A percentile compares a stretch with the other conserved stretches of the same genome.
phyloP scores from a whole-genome alignment of 768 basidiomycete genomes.

The Pseudohyphozyma bogoriensis region DNA sequence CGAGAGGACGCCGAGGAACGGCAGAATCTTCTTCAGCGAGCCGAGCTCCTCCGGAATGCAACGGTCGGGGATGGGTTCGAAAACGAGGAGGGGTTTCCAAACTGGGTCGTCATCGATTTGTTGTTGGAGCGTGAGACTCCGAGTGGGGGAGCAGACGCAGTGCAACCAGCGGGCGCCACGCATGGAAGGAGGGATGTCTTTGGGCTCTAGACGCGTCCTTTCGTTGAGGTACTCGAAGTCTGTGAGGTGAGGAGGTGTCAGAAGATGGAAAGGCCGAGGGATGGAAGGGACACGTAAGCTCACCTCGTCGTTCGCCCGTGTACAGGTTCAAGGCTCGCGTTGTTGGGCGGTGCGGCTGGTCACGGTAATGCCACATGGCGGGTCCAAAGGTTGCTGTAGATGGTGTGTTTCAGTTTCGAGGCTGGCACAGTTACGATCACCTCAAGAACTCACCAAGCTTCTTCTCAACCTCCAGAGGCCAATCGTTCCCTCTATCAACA shows the following conservation, averaged over 20 bases:
- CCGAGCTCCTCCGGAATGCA: slow-evolving; percentile 71
- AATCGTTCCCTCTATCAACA: slow-evolving; percentile 69
- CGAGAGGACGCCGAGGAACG: slow-evolving; percentile 60
- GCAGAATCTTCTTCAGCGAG: slow-evolving; percentile 53
- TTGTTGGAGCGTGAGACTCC: slow-evolving; percentile 56
- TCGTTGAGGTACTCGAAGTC: slow-evolving; percentile 69
- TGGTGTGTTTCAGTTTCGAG: too few relatives aligned
- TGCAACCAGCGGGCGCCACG: slow-evolving; percentile 53
- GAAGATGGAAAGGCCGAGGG: neutral
- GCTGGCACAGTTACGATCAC: too few relatives aligned
- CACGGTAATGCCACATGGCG: slow-evolving; percentile 69
- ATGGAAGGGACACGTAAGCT: slow-evolving; percentile 23
- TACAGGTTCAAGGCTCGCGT: slow-evolving; percentile 68
- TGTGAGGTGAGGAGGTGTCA: neutral
- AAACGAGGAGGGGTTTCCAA: slow-evolving; percentile 63
- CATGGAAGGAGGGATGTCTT: slow-evolving; percentile 54
- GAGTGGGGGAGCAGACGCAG: slow-evolving; percentile 71
- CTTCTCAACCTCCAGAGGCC: slow-evolving; percentile 51
- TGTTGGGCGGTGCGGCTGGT: slow-evolving; percentile 49
- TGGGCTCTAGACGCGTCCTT: slow-evolving; percentile 58
- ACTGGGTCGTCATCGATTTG: slow-evolving; percentile 47
- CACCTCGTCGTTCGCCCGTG: slow-evolving; percentile 61
- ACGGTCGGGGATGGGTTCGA: slow-evolving; percentile 78
- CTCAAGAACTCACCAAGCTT: slow-evolving; percentile 52
- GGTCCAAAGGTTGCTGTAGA: too few relatives aligned